A percentile compares a stretch with the other conserved stretches of the same genome.
Evolutionary conservation across 2,329 filamentous ascomycete species (phyloP).

Genomic region (Paracamarosporium sp.): DNA sequence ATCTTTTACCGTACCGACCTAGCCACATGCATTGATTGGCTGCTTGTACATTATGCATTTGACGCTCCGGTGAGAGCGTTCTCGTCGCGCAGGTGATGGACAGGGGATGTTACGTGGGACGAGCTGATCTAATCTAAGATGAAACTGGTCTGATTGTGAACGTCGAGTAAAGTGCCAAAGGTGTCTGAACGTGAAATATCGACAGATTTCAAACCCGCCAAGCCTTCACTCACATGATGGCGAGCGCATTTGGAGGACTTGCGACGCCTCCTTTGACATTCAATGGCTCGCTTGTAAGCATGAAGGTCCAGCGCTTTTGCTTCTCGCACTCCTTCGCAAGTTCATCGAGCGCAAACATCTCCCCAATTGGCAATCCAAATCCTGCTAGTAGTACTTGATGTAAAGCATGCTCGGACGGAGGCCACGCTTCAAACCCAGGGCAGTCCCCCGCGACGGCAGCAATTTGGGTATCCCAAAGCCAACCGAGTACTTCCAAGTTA

Average conservation of each 20-base stretch:
- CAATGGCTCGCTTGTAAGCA: conserved; percentile 52
- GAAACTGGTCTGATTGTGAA: too few relatives aligned
- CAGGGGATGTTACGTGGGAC: neutral
- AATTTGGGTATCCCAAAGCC: conserved; percentile 37
- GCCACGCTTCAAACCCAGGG: conserved; percentile 42
- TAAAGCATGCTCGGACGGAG: conserved; percentile 27
- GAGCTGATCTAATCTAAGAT: too few relatives aligned
- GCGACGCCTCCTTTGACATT: conserved; percentile 49
- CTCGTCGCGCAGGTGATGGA: neutral
- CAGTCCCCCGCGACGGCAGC: conserved; percentile 44
- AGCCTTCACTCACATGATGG: conserved; percentile 30
- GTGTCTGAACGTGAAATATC: neutral
- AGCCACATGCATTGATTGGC: neutral
- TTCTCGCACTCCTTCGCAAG: conserved; percentile 46
- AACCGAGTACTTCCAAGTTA: conserved; percentile 21
- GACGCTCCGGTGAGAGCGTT: too few relatives aligned
- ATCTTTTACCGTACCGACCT: neutral
- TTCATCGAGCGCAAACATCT: conserved; percentile 54
- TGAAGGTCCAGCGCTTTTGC: conserved; percentile 48
- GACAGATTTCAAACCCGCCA: neutral
- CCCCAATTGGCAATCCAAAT: conserved; percentile 55
- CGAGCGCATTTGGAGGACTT: conserved; percentile 41
- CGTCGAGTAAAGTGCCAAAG: too few relatives aligned
- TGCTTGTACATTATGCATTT: neutral
- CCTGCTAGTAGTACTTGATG: conserved; percentile 47